phyloP scores from a whole-genome alignment of 257 asterid genomes.

The Osmanthus fragrans region DNA sequence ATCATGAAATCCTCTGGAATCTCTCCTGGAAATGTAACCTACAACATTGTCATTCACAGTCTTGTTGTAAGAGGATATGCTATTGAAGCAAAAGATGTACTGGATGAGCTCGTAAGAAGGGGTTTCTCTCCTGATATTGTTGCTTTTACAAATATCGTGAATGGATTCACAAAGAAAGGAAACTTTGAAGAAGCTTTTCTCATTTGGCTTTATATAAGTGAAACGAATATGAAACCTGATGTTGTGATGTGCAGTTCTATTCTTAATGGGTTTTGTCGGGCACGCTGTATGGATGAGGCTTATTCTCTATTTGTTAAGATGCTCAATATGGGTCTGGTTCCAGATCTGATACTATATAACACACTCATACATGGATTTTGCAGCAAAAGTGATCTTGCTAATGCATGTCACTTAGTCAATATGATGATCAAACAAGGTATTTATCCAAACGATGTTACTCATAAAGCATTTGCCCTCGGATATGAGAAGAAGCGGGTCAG shows the following conservation, averaged over 20 bases:
- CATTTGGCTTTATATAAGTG: slow-evolving; percentile 25
- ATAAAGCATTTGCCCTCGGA: slow-evolving; percentile 23
- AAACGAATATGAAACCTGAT: slow-evolving; percentile 26
- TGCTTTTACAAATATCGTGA: slow-evolving; percentile 23
- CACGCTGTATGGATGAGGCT: slow-evolving; percentile 25
- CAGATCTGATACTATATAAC: slow-evolving; percentile 30
- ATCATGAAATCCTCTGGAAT: slow-evolving; percentile 28
- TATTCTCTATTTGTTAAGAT: slow-evolving; percentile 24
- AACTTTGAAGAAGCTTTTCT: slow-evolving; percentile 29
- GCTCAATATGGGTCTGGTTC: slow-evolving; percentile 25
- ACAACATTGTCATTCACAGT: slow-evolving; percentile 28
- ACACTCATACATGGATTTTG: slow-evolving; percentile 36
- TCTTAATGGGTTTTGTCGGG: slow-evolving; percentile 23
- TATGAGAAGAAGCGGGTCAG: slow-evolving; percentile 20
- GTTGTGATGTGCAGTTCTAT: slow-evolving; percentile 29
- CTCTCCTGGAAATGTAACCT: slow-evolving; percentile 26
- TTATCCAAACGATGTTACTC: slow-evolving; percentile 25
- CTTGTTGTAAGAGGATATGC: slow-evolving; percentile 24
- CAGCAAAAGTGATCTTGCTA: slow-evolving; percentile 14
- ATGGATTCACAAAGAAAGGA: slow-evolving; percentile 28
- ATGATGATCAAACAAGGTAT: slow-evolving; percentile 26
- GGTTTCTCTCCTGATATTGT: slow-evolving; percentile 34
- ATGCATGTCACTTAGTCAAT: slow-evolving; percentile 17
- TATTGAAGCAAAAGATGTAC: slow-evolving; percentile 27
- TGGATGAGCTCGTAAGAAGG: slow-evolving; percentile 25